phyloP scores from a whole-genome alignment of 768 basidiomycete genomes.

The Trametes sanguinea region DNA sequence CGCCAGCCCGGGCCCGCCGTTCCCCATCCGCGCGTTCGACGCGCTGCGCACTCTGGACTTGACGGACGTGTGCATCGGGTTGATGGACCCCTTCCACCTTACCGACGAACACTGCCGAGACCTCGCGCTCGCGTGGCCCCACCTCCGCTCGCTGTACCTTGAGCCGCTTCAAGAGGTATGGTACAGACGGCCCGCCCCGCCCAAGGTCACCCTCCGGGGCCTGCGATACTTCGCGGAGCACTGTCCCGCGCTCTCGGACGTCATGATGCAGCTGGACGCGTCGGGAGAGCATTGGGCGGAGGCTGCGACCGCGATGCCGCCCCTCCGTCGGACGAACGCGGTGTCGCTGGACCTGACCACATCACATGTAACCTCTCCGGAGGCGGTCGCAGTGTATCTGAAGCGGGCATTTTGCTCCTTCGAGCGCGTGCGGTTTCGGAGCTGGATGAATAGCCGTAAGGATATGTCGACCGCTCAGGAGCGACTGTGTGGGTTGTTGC shows the following conservation, averaged over 20 bases:
- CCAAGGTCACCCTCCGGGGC: constrained; percentile 1
- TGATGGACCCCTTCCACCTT: not conserved
- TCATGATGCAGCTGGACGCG: not conserved
- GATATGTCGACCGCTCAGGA: no score
- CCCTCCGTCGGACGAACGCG: not conserved
- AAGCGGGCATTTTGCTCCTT: not conserved
- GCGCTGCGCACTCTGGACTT: not conserved
- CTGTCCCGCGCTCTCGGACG: not conserved
- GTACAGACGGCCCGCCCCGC: not conserved
- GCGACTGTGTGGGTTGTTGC: no score
- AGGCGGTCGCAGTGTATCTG: constrained; percentile 2
- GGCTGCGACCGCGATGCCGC: not conserved
- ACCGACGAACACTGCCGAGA: not conserved
- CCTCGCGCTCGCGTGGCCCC: not conserved
- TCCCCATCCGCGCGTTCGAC: not conserved
- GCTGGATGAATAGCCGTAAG: no score
- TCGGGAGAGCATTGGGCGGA: constrained; percentile 2
- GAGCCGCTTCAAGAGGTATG: not conserved
- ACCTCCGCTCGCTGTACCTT: not conserved
- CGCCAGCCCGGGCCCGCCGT: not conserved
- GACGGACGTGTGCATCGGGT: not conserved
- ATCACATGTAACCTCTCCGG: not conserved
- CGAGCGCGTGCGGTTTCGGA: not conserved
- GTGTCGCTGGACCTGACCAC: not conserved
- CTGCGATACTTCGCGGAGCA: constrained; percentile 2